Evolutionary conservation across 2,329 filamentous ascomycete species (phyloP), one percentile per base, ranked within the genome.

Genomic region (Uncinocarpus reesii): DNA sequence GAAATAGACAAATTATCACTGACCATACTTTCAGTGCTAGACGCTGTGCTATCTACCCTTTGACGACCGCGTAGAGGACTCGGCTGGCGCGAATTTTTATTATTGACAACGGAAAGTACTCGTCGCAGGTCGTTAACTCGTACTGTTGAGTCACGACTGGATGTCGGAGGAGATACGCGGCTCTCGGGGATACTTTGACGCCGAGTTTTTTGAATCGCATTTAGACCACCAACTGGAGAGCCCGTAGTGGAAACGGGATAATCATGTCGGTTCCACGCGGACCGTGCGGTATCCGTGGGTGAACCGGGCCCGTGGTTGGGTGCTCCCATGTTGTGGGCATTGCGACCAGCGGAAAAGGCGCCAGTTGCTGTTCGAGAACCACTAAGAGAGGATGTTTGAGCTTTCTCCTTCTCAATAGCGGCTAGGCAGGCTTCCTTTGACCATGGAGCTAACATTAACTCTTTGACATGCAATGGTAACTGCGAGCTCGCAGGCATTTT

Each of bases 371-470:
- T 74, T 53, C 78, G 80, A 2, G 87, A 93, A 18, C 86, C 87
- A 47, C 73, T 84, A 47, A 93, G 69, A 3, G 87, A 94, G 10
- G 78, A 77, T 0, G 84, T 79, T 57, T 82, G 85, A 57, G 81
- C 81, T 42, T 74, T 77, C 48, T 84, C 72, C 50, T 72, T 79
- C 51, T 84, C 79, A 42, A 86, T 75, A 31, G 78, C 73, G 8
- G 81, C 77, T 45, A 92, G 70, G 26, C 84, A 84, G 11, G 72
- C 68, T 18, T 94, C 88, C 59, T 81, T 81, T 32, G 80, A 83
- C 90, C 90, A 95, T 41, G 85, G 78, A 16, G 77, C 72, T 49
- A 87, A 69, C 77, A 95, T 85, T 55, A 86, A 77, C 53, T 92
- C 85, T 55, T 76, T 80, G 56, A 87, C 78, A 23, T 71, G 73